Base-by-base conservation (phyloP, 2,329 filamentous ascomycete species). In the Aspergillus alliaceus region DNA sequence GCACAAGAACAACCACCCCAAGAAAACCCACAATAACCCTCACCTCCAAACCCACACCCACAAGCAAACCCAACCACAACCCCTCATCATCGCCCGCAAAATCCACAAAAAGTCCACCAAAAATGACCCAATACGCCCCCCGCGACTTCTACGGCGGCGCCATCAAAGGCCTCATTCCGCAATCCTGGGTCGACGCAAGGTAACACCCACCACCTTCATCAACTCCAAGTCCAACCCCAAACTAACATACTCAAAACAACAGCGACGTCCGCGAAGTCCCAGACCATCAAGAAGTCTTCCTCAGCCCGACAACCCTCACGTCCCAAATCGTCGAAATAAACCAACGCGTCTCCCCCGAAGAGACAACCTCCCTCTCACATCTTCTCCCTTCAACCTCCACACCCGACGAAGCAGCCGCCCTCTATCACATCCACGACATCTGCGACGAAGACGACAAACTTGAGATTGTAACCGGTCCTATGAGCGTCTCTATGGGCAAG, bases 321-420 rank as follows among this genome's bases (percentile, higher is more conserved):
- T 92, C 85, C 76, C 87, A 96, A 72, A 93, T 96, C 66, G 84
- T 97, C 74, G 93, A 98, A 68, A 91, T 98, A 69, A 89, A 90
- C 54, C 89, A 97, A 78, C 89, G 90, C 55, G 88, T 96, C 22
- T 84, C 69, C 2, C 52, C 60, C 27, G 60, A 64, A 37, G 64
- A 70, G 24, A 69, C 69, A 6, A 56, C 59, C 11, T 39, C 57
- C 32, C 51, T 56, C 12, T n/a, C n/a, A n/a, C n/a, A n/a, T n/a
- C n/a, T n/a, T n/a, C n/a, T n/a, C n/a, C n/a, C n/a, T n/a, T n/a
- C n/a, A n/a, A n/a, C n/a, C n/a, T n/a, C n/a, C n/a, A n/a, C n/a
- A n/a, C n/a, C n/a, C n/a, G 88, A 89, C 55, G 61, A 71, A 53
- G 84, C 55, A 1, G 60, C 60, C 12, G 68, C 53, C 46, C 37